phyloP scores from a whole-genome alignment of 495 filamentous ascomycete genomes.

The Aspergillus campestris region DNA sequence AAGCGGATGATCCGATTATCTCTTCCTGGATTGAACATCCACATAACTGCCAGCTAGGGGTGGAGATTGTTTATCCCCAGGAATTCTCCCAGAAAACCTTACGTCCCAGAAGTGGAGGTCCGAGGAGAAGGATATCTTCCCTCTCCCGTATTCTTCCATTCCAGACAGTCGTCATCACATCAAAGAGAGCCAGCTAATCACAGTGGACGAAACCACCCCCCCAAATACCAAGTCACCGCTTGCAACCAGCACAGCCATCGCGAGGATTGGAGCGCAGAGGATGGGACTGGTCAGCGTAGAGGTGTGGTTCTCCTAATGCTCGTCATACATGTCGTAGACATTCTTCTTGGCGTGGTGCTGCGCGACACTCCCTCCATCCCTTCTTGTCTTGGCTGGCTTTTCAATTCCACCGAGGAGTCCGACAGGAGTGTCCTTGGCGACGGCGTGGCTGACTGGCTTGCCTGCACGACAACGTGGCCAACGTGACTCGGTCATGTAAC shows the following conservation, averaged over 20 bases:
- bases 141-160: background rate
- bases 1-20: no score
- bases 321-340: conserved; percentile 54
- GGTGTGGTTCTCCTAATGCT: conserved; percentile 43
- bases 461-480: conserved; percentile 32
- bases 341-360: conserved; percentile 59
- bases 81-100: no score
- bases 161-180: conserved; percentile 5
- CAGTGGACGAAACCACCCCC: conserved; percentile 1
- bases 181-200: background rate
- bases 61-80: no score
- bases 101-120: background rate
- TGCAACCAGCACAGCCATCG: conserved; percentile 18
- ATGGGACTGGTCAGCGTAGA: conserved; percentile 34
- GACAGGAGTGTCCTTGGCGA: conserved; percentile 70
- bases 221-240: conserved; percentile 9
- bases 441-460: conserved; percentile 58
- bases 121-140: no score
- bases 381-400: conserved; percentile 69
- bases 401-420: conserved; percentile 70
- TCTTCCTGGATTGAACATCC: no score
- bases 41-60: no score
- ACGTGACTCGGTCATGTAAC: background rate
- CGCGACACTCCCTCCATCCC: conserved; percentile 60
- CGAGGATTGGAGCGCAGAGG: conserved; percentile 29